Base-by-base conservation (phyloP, 2,329 filamentous ascomycete species). In the Colletotrichum magnum region DNA sequence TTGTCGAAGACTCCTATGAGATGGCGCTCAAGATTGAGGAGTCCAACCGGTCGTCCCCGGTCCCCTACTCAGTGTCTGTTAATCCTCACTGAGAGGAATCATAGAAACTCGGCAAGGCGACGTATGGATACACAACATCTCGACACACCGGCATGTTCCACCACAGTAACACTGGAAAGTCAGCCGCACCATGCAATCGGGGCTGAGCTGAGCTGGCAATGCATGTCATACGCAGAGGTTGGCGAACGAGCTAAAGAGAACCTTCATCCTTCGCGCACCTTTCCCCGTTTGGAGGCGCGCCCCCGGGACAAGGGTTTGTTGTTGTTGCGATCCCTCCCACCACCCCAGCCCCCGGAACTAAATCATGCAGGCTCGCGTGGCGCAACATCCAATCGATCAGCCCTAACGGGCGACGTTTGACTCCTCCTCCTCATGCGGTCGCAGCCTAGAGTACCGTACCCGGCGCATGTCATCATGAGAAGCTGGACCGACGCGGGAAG, bases 281-380 rank as follows among this genome's bases (percentile, higher is more conserved):
- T 48, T 68, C 4, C 53, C 18, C 18, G 21, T 65, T 58, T 52
- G 48, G 54, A 53, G 21, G 47, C 58, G 39, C 13, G 32, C 54
- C 13, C 16, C 7, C 7, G 32, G 32, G 32, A 36, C 32, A 36
- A 36, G 32, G 32, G 9, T 24, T 24, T 24, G 21, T 2, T 24
- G 21, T 24, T 2, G 32, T 36, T 36, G 47, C 26, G 26, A 63
- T 52, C 64, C 21, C 21, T 24, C 21, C 21, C 21, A 24, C 21
- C 21, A 24, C 21, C 21, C 58, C 41, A 13, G 6, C 36, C 57
- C 45, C 45, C 45, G 10, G 28, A 45, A n/a, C 48, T 54, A 50
- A 18, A 43, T 18, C 48, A 39, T 68, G 65, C 61, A 68, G 41
- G 65, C 60, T 48, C 54, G 61, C 65, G 39, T 68, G 62, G 65